A percentile compares a stretch with the other conserved stretches of the same genome.
phyloP scores from a whole-genome alignment of 225 moss, liverwort and hornwort genomes.

The Ulota crispa region DNA sequence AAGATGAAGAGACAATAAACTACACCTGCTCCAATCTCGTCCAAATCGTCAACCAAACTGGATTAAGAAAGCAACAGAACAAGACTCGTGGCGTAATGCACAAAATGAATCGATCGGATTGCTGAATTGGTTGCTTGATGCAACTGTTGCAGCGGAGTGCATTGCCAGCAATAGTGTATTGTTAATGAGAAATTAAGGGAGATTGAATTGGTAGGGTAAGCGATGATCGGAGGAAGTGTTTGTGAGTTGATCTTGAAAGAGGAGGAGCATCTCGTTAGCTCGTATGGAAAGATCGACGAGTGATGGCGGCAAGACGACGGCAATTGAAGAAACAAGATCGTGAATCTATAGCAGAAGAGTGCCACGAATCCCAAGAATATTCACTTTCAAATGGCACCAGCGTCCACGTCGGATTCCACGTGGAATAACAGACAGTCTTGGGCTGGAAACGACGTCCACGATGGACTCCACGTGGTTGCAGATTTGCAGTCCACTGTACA shows the following conservation, averaged over 20 bases:
- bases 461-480: too few relatives aligned
- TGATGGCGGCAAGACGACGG: background rate
- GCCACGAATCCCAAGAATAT: background rate
- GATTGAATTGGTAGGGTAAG: background rate
- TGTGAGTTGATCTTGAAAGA: accelerated
- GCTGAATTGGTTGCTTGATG: background rate
- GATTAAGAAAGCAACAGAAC: background rate
- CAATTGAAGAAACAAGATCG: background rate
- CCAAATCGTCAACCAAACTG: background rate
- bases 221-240: background rate
- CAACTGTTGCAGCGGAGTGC: background rate
- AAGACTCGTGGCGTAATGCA: background rate
- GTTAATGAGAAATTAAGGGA: background rate
- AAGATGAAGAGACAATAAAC: conserved; percentile 8
- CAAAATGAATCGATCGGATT: background rate
- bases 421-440: too few relatives aligned
- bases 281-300: accelerated
- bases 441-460: too few relatives aligned
- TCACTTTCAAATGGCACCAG: background rate
- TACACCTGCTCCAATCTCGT: conserved; percentile 11
- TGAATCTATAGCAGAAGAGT: accelerated
- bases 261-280: background rate
- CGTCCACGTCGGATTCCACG: background rate
- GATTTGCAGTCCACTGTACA: too few relatives aligned
- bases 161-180: background rate